Evolutionary conservation across 2,329 filamentous ascomycete species (phyloP), one percentile per base, ranked within the genome.

Genomic region (Diaporthe vexans): DNA sequence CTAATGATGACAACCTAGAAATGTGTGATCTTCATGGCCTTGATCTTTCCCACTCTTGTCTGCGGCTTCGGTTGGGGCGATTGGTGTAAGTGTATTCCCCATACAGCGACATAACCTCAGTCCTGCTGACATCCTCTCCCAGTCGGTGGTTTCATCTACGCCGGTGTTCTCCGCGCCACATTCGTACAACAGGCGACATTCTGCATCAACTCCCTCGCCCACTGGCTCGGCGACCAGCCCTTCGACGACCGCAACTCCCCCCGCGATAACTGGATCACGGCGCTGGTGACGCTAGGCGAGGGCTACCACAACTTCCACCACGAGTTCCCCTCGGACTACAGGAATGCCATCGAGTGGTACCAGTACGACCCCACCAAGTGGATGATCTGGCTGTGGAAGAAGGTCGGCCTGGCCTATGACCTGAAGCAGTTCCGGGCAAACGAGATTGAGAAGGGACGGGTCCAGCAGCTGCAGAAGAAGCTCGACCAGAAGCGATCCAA

Each of bases 251-350:
- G 94, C 85, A 96, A 97, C 91, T 95, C 93, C 75, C 95, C 94
- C 77, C 93, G 95, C 82, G 94, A 97, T 80, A 94, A 97, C 85
- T 90, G 95, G 81, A 91, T 97, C 85, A 97, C 94, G 59, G 94
- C 94, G 59, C 86, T 97, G 26, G 92, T 95, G 79, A 97, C 94
- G 57, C 92, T 97, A 24, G 94, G 94, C 68, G 94, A 84, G 85
- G 94, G 94, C 37, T 97, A 97, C 87, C 94, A 97, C 90, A 97
- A 97, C 89, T 97, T 97, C 89, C 94, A 97, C 86, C 94, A 97
- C 89, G 94, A 97, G 84, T 97, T 97, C 86, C 95, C 95, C 71
- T 96, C 94, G 10, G 94, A 97, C 84, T 97, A 97, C 90, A 94
- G 94, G 82, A 97, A 97, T 82, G 94, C 94, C 76, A 96, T 97